Evolutionary conservation across 2,329 filamentous ascomycete genomes (phyloP), one percentile per base, ranked within the genome.

Genomic region (Colletotrichum somersetense): DNA sequence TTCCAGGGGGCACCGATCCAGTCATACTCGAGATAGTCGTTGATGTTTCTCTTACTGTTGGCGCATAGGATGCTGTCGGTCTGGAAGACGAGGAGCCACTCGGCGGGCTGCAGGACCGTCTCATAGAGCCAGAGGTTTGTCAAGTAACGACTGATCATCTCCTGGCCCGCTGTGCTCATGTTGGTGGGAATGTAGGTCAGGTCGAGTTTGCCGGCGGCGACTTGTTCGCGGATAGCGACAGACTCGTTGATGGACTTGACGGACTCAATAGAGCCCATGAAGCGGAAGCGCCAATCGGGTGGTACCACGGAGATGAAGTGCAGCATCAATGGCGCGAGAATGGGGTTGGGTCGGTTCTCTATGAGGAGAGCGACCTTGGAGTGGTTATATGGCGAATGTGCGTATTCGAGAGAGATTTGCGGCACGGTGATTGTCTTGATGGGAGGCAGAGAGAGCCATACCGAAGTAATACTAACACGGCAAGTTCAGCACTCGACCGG

Each of bases 251-350:
- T 77, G 73, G 75, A 75, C 46, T 80, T 79, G 38, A 89, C 83
- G 10, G 84, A 86, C 62, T 83, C 81, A 30, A 77, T 40, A 18
- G 85, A 87, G 66, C 87, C 87, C 83, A 89, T 87, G 81, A 89
- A 89, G 73, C 86, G 76, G 77, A 88, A 87, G 56, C 83, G 84
- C 87, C 87, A 89, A 76, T 89, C 87, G 8, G 85, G 83, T 2
- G 86, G 86, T 1, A 87, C 84, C 26, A 89, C 86, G 5, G 85
- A 81, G 74, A 88, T 88, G 80, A 89, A 88, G 77, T 89, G 87
- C 33, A 89, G 81, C 78, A 89, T 80, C 50, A 88, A 80, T 1
- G 88, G 87, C 3, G 86, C 86, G 53, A 89, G 83, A 73, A 85
- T 80, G 3, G 86, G 82, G 46, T 83, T 81, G 1, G 84, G 76